Evolutionary conservation across 768 basidiomycete species (phyloP).

Genomic region (Termitomyces sp.): DNA sequence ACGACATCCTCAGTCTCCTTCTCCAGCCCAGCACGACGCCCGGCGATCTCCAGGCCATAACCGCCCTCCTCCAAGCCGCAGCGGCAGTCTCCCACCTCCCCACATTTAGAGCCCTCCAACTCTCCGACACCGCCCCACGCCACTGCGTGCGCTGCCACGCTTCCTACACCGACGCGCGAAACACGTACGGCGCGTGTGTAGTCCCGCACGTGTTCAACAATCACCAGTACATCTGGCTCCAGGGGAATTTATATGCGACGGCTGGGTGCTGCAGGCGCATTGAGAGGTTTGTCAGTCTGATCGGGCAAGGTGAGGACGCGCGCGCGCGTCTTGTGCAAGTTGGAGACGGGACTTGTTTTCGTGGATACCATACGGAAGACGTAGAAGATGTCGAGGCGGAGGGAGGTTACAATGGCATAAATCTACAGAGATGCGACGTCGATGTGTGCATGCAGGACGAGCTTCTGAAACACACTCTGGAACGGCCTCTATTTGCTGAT

Average conservation of each 20-base stretch:
- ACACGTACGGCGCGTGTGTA: conserved; percentile 4
- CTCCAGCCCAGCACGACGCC: neutral
- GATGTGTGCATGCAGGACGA: conserved; percentile 2
- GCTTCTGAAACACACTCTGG: neutral
- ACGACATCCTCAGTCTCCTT: conserved; percentile 9
- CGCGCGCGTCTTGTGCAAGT: neutral
- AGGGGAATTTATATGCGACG: neutral
- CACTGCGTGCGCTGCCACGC: conserved; percentile 13
- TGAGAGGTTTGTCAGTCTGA: neutral
- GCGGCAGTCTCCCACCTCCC: neutral
- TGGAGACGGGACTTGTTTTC: conserved; percentile 1
- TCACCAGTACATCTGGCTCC: neutral
- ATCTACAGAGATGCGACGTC: conserved; percentile 2
- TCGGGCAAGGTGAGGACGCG: neutral
- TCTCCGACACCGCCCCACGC: neutral
- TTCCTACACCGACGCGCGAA: conserved; percentile 6
- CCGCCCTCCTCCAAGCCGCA: conserved; percentile 2
- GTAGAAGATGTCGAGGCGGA: conserved; percentile 5
- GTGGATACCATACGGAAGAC: conserved; percentile 12
- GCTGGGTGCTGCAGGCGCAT: neutral
- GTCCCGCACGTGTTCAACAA: conserved; percentile 9
- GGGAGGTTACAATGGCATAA: conserved; percentile 7
- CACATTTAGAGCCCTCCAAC: conserved; percentile 1
- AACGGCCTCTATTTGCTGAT: neutral
- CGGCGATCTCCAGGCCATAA: conserved; percentile 2